These are phyloP conservation scores for Sicyos baderoa DNA, from an alignment of 306 rosid species.

Conservation along the genomic window DNA sequence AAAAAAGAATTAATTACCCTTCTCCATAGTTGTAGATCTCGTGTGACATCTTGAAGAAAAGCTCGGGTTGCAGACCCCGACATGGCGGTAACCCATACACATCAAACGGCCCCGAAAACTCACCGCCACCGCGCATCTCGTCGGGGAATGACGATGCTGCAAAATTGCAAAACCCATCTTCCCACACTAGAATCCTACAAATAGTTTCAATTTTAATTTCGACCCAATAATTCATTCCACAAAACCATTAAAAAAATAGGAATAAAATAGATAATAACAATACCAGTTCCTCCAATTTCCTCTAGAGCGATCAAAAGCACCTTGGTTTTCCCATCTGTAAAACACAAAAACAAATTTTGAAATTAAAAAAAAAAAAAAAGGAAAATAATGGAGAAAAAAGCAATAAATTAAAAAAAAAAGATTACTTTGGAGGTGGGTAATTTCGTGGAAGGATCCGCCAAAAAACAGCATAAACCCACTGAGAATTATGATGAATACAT, in stretches of 20 bases:
- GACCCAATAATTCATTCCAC: not conserved
- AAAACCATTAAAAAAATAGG: no score
- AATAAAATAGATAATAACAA: not conserved
- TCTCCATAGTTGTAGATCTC: constrained; percentile 99
- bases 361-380: not conserved
- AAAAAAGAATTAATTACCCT: no score
- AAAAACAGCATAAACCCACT: constrained; percentile 25
- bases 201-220: not conserved
- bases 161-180: constrained; percentile 98
- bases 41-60: constrained; percentile 99
- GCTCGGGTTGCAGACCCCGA: constrained; percentile 77
- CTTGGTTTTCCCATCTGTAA: constrained; percentile 94
- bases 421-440: constrained; percentile 24
- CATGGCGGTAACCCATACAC: constrained; percentile 36
- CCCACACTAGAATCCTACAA: constrained; percentile 93
- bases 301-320: constrained; percentile 88
- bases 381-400: not conserved
- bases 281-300: constrained; percentile 98
- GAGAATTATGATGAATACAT: constrained; percentile 22
- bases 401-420: no score
- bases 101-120: constrained; percentile 48
- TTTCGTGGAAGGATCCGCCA: constrained; percentile 24
- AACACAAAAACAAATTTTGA: not conserved
- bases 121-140: constrained; percentile 42
- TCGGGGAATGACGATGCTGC: constrained; percentile 56